Evolutionary conservation across 2,329 filamentous ascomycete genomes (phyloP), one percentile per base, ranked within the genome.

Genomic region (Cordyceps farinosa): DNA sequence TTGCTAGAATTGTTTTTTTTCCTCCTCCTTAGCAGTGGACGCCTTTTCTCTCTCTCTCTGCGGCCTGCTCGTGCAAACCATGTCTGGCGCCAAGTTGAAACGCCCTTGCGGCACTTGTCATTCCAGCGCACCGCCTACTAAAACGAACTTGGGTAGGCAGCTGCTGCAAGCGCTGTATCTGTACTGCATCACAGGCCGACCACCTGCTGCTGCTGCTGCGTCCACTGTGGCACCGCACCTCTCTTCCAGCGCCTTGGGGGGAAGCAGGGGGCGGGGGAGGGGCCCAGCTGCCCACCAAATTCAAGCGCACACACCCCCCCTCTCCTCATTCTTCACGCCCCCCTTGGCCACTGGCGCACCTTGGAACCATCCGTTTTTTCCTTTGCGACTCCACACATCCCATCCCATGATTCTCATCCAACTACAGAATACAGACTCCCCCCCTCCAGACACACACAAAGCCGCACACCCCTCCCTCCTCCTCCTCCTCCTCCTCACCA

Each of bases 51-150:
- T 27, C 38, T 11, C 32, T 58, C 42, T 22, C 50, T 48, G 45
- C 30, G 44, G 38, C 30, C 17, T 38, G 8, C 3, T 17, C n/a
- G 30, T 36, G 51, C 51, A 38, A 53, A 53, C 51, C 38, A 42
- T 52, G 30, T 36, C 38, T 59, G 40, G 54, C 54, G 42, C 42
- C 40, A 56, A 22, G 54, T 57, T 47, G 54, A 45, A 45, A 45
- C 42, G 42, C 10, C 42, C 22, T 45, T 51, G 27, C 30, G 27
- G 15, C n/a, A 7, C n/a, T 4, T 47, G 17, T 15, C 10, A 38
- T 38, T 44, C 17, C 40, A 44, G 40, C 40, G 40, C 44, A n/a
- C 44, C 22, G 22, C 22, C 22, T 22, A 22, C 22, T 22, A 22
- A 22, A 22, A 22, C 22, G 22, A 22, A 22, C 22, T 22, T 22